Evolutionary conservation across 257 asterid species (phyloP).

Genomic region (Scutellaria galericulata): DNA sequence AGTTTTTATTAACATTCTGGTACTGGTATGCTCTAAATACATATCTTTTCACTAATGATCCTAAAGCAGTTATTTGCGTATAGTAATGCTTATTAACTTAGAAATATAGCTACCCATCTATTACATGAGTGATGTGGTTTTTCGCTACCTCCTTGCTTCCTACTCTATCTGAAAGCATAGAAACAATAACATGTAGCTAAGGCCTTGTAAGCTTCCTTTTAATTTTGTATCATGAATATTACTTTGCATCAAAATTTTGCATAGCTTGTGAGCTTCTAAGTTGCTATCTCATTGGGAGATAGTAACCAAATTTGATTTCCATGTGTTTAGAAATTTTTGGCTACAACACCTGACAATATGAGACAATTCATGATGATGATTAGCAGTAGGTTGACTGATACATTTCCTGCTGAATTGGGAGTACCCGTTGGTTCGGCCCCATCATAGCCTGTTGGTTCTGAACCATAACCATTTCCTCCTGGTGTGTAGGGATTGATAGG

Average conservation of each 20-base stretch:
- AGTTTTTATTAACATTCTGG: slow-evolving; percentile 31
- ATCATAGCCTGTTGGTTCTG: slow-evolving; percentile 62
- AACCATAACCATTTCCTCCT: slow-evolving; percentile 48
- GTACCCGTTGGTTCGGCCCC: slow-evolving; percentile 75
- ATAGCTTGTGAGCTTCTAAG: slow-evolving; percentile 47
- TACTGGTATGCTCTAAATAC: slow-evolving; percentile 44
- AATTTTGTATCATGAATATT: slow-evolving; percentile 42
- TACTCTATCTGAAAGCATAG: slow-evolving; percentile 55
- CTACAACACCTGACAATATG: slow-evolving; percentile 43
- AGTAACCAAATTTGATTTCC: slow-evolving; percentile 39
- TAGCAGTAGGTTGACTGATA: slow-evolving; percentile 47
- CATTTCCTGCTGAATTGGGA: slow-evolving; percentile 62
- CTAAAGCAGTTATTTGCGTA: slow-evolving; percentile 54
- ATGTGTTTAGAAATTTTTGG: slow-evolving; percentile 53
- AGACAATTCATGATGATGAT: slow-evolving; percentile 45
- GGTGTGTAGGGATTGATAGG: slow-evolving; percentile 67
- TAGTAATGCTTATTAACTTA: slow-evolving; percentile 54
- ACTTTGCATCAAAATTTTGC: slow-evolving; percentile 54
- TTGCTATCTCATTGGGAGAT: slow-evolving; percentile 49
- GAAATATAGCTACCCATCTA: slow-evolving; percentile 46
- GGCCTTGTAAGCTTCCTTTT: slow-evolving; percentile 35
- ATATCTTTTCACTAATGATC: slow-evolving; percentile 43
- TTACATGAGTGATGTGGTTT: slow-evolving; percentile 36
- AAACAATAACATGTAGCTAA: slow-evolving; percentile 45
- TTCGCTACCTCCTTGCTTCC: slow-evolving; percentile 55